Evolutionary conservation across 2,329 filamentous ascomycete species (phyloP), one percentile per base, ranked within the genome.

Genomic region (Albifimbria verrucaria): DNA sequence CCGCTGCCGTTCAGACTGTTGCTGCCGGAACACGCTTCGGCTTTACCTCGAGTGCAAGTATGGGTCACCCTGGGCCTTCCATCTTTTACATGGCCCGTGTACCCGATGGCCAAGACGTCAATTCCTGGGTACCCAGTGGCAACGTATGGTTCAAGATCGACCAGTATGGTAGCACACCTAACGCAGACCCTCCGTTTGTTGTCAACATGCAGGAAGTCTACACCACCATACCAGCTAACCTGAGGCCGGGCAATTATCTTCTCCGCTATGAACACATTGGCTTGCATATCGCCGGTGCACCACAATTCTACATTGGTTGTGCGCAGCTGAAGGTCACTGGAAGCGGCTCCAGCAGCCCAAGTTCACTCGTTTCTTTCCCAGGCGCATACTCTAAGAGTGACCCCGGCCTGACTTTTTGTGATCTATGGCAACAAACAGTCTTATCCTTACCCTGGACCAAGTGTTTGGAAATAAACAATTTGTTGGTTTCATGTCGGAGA

Each of bases 261-360:
- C 55, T 77, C 43, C 66, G 74, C 52, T 70, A 71, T 17, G 73
- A 76, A 58, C 65, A 71, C n/a, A 71, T 76, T 45, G 73, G 71
- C 22, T 65, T 76, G 24, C 73, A 77, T 56, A 60, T 65, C 9
- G 72, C 72, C 9, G 65, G 55, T 24, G 62, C 49, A 4, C 59
- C 62, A 5, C 62, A 64, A 48, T 62, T 64, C 52, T 64, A 64
- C 59, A 58, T 62, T 54, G 59, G 45, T 18, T 64, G 62, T 44
- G 59, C 60, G 3, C 62, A 63, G 58, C 59, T 65, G 36, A 60
- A 62, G 26, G 55, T 63, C 18, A 64, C 63, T 22, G 57, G 64
- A 18, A 54, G 55, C 18, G 62, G 61, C 3, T 53, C 47, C 52
- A 74, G 70, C 49, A 54, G 53, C 3, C 62, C 62, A 9, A 50